Percentiles rank a stretch among this genome's conserved stretches.
phyloP scores from a whole-genome alignment of 129 eudicot genomes.

The Sambucus nigra region DNA sequence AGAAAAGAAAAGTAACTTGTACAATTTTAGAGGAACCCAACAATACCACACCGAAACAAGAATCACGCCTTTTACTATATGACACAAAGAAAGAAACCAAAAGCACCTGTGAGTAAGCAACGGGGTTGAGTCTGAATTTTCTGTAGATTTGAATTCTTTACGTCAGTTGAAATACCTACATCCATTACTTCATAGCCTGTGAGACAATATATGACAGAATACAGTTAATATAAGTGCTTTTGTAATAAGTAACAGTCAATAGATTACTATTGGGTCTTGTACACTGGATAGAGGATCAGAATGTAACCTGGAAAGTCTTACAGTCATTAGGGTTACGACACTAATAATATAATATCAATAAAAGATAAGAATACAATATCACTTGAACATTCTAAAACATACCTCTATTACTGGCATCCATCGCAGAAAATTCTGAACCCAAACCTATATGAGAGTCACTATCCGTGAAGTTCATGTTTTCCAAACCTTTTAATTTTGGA shows the following conservation, averaged over 20 bases:
- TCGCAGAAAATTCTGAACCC: slow-evolving; percentile 20
- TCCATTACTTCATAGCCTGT: slow-evolving; percentile 27
- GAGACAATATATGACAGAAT: slow-evolving; percentile 2
- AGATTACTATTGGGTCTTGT: background rate
- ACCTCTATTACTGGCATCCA: slow-evolving; percentile 30
- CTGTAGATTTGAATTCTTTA: slow-evolving; percentile 16
- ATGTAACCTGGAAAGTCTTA: no score
- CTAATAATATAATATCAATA: no score
- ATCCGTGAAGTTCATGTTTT: slow-evolving; percentile 21
- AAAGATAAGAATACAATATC: no score
- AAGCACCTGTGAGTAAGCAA: slow-evolving; percentile 34
- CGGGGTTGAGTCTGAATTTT: slow-evolving; percentile 33
- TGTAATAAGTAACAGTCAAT: no score
- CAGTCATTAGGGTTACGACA: no score
- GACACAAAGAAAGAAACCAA: slow-evolving; percentile 2
- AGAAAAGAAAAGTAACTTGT: background rate
- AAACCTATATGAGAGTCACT: slow-evolving; percentile 24
- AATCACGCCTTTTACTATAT: background rate
- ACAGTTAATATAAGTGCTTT: no score
- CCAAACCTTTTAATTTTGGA: slow-evolving; percentile 31
- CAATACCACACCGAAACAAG: slow-evolving; percentile 1
- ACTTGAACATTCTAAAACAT: no score
- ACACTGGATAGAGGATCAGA: no score
- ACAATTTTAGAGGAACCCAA: background rate
- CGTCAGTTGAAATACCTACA: slow-evolving; percentile 21